Conservation (phyloP, 129 eudicot species). For the Rutidosis leptorrhynchoides region DNA sequence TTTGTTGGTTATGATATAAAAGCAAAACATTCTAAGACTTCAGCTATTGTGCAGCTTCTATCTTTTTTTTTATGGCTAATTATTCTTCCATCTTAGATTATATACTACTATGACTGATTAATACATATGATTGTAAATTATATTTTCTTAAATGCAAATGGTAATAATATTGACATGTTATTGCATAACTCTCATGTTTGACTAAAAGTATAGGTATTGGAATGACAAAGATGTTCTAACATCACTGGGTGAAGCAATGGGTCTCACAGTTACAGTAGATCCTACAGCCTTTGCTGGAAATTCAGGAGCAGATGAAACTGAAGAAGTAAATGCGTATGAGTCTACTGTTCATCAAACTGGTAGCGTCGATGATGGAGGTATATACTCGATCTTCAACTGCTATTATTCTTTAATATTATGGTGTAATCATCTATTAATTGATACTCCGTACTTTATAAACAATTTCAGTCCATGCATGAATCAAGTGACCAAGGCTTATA, state of each 20-base stretch:
- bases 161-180: neutral
- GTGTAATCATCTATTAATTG: slow-evolving; percentile 2
- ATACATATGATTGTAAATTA: neutral
- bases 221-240: slow-evolving; percentile 72
- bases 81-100: neutral
- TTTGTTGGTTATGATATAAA: neutral
- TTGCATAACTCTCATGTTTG: neutral
- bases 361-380: slow-evolving; percentile 80
- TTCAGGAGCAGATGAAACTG: slow-evolving; percentile 53
- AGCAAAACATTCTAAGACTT: neutral
- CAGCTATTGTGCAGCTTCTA: neutral
- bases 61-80: neutral
- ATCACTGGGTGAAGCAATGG: slow-evolving; percentile 97
- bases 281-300: slow-evolving; percentile 59
- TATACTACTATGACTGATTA: slow-evolving; percentile 8
- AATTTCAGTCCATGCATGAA: too few relatives aligned
- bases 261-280: slow-evolving; percentile 67
- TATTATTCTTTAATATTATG: slow-evolving; percentile 1
- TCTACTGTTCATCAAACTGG: slow-evolving; percentile 91
- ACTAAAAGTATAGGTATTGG: slow-evolving; percentile 58
- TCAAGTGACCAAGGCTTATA: too few relatives aligned
- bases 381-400: slow-evolving; percentile 35
- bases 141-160: neutral
- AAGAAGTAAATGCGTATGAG: slow-evolving; percentile 71
- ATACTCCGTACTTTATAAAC: too few relatives aligned